A percentile compares a stretch with the other conserved stretches of the same genome.
phyloP scores from a whole-genome alignment of 257 asterid genomes.

The Penstemon newberryi region DNA sequence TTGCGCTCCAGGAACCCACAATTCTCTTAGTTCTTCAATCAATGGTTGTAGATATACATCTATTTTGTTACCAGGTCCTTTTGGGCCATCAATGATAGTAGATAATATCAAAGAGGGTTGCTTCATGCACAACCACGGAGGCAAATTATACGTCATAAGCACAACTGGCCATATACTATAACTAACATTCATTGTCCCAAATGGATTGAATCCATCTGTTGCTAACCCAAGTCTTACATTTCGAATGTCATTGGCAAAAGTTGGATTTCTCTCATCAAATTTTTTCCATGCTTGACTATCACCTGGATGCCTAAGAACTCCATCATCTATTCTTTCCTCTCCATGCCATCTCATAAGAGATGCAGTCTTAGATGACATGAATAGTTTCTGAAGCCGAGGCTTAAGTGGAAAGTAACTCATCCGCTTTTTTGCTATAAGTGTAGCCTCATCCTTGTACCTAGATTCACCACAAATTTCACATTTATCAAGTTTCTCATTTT shows the following conservation, averaged over 20 bases:
- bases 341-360: neutral
- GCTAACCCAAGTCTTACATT: neutral
- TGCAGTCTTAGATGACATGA: neutral
- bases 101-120: neutral
- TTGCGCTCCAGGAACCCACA: no score
- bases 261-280: neutral
- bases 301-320: neutral
- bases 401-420: neutral
- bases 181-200: no score
- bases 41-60: neutral
- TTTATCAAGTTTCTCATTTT: neutral
- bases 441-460: neutral
- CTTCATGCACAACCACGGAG: no score
- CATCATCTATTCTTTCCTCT: neutral
- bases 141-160: no score
- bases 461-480: conserved; percentile 7
- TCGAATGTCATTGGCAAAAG: neutral
- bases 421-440: neutral
- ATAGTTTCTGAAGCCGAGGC: neutral
- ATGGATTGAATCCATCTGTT: neutral
- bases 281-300: neutral
- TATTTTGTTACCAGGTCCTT: neutral
- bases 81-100: neutral
- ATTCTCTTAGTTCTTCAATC: conserved; percentile 4
- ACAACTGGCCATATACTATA: no score